Percentiles rank a stretch among this genome's conserved stretches.
phyloP scores from a whole-genome alignment of 2,329 filamentous ascomycete species.

The Trichoderma endophyticum region DNA sequence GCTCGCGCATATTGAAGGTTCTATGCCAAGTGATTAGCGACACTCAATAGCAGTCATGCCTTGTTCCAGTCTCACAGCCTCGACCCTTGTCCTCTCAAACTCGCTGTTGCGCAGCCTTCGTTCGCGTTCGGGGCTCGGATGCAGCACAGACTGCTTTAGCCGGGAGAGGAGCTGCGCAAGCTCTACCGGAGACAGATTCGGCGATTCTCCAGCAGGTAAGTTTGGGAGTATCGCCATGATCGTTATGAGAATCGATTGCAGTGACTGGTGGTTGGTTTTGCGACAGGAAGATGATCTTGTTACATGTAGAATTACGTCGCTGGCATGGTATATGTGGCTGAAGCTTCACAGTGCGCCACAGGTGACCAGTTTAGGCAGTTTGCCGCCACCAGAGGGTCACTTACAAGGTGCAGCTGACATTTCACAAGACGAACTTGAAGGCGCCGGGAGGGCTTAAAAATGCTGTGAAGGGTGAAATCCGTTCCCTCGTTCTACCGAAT shows the following conservation, averaged over 20 bases:
- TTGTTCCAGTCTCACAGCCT: conserved; percentile 40
- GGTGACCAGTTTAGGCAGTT: neutral
- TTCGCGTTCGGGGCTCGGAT: conserved; percentile 58
- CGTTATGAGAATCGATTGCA: neutral
- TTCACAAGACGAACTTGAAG: neutral
- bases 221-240: conserved; percentile 8
- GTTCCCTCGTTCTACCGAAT: no score
- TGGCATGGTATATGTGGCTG: conserved; percentile 24
- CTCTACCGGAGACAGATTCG: conserved; percentile 41
- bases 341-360: conserved; percentile 29
- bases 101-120: conserved; percentile 56
- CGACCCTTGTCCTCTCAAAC: conserved; percentile 55
- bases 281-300: neutral
- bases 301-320: conserved; percentile 16
- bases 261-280: neutral
- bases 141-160: conserved; percentile 63
- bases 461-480: neutral
- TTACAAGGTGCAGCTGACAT: neutral
- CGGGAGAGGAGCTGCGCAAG: conserved; percentile 63
- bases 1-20: conserved; percentile 70
- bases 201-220: conserved; percentile 11
- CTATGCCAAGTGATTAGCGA: conserved; percentile 34
- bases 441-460: neutral
- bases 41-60: neutral
- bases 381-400: neutral